Base-by-base conservation (phyloP, 2,329 filamentous ascomycete species). In the Colletotrichum sp. region DNA sequence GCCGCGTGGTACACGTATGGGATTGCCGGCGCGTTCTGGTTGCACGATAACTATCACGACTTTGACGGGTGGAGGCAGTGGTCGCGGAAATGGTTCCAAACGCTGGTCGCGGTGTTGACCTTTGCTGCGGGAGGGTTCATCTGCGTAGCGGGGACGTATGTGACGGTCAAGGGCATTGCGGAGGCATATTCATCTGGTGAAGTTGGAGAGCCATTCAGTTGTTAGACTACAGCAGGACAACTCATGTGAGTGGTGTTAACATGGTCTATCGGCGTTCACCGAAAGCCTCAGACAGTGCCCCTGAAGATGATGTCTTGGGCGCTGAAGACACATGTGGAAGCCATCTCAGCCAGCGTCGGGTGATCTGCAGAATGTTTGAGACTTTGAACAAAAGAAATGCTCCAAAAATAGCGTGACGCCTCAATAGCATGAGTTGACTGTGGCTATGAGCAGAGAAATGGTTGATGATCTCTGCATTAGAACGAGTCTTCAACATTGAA, bases 1-100 rank as follows among this genome's bases (percentile, higher is more conserved):
- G 88, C 89, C 3, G 84, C 86, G 2, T 91, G 89, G 89, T 90
- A 88, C 75, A 90, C 87, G 4, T 90, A 89, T 77, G 88, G 89
- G 2, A 84, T 90, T 57, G 87, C 88, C 2, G 88, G 88, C 6
- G 86, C 86, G 12, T 90, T 90, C 76, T 90, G 88, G 88, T 81
- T 90, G 16, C 86, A 89, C 78, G 87, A 90, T 69, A 81, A 83
- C 2, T 89, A 87, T 71, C 82, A 89, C 74, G 83, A 84, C 74
- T 83, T 83, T 15, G 84, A 84, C 34, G 85, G 87, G 1, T 81
- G 82, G 68, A 76, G 76, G 36, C 83, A 81, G 5, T 88, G 86
- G 86, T 79, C 79, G 13, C 80, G 80, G 25, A 82, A 82, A 57
- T 86, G 85, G 75, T 67, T 80, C 22, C 87, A 88, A 82, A 81